A percentile compares a stretch with the other conserved stretches of the same genome.
phyloP scores from a whole-genome alignment of 306 rosid species.

The Geum urbanum region DNA sequence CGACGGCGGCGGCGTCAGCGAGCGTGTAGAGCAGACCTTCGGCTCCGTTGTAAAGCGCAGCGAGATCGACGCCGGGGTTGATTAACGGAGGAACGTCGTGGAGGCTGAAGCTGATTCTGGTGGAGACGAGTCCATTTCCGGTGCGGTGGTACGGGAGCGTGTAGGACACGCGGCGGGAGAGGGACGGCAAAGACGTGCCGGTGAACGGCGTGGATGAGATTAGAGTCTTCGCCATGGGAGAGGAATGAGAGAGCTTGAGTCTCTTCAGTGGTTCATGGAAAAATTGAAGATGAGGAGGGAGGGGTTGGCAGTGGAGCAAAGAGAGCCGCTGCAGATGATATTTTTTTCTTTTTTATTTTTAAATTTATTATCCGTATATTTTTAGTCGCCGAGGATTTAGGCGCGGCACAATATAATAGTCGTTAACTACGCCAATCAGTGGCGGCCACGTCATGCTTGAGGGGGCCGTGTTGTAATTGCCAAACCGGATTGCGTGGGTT shows the following conservation, averaged over 20 bases:
- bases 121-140: conserved; percentile 34
- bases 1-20: conserved; percentile 80
- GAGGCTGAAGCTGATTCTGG: conserved; percentile 74
- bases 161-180: conserved; percentile 45
- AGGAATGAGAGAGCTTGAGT: conserved; percentile 3
- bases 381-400: conserved; percentile 9
- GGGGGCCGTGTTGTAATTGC: not conserved
- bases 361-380: conserved; percentile 33
- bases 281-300: conserved; percentile 33
- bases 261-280: conserved; percentile 10
- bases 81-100: conserved; percentile 71
- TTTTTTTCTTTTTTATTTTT: not conserved
- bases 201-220: conserved; percentile 67
- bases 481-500: not conserved
- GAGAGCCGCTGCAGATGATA: conserved; percentile 14
- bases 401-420: not conserved
- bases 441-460: not conserved
- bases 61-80: conserved; percentile 39
- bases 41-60: conserved; percentile 39
- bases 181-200: conserved; percentile 59
- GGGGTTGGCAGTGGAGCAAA: conserved; percentile 23
- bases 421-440: not conserved
- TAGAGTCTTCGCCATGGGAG: conserved; percentile 82
- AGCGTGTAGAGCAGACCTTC: conserved; percentile 86
- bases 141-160: conserved; percentile 29